Conservation (phyloP, 164 flowering plant species). For the Aristolochia contorta region DNA sequence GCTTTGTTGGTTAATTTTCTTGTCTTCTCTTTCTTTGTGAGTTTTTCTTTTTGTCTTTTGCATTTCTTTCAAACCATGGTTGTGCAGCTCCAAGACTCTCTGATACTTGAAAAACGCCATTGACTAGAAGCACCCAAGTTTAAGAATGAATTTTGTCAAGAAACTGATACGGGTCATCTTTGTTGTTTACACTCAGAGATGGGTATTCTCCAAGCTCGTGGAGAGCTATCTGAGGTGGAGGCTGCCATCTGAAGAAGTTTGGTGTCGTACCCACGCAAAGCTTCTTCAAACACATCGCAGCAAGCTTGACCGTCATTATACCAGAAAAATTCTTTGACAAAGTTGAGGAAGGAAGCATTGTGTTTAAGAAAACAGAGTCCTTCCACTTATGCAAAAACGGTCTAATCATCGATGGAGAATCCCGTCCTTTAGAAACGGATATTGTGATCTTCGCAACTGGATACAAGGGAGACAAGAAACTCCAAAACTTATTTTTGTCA, state of each 20-base stretch:
- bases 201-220: constrained; percentile 50
- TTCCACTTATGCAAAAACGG: constrained; percentile 50
- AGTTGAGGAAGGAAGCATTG: constrained; percentile 57
- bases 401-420: constrained; percentile 29
- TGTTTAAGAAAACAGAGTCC: constrained; percentile 29
- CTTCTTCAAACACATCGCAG: constrained; percentile 25
- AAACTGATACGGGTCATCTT: not conserved
- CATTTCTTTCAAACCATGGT: no score
- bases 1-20: no score
- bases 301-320: constrained; percentile 28
- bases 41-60: no score
- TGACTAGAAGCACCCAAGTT: not conserved
- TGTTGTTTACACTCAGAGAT: constrained; percentile 30
- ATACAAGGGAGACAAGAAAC: constrained; percentile 42
- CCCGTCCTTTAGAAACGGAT: constrained; percentile 30
- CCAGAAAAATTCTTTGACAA: constrained; percentile 46
- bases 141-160: not conserved
- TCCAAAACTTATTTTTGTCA: constrained; percentile 37
- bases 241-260: constrained; percentile 31
- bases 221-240: constrained; percentile 41
- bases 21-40: no score
- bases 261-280: constrained; percentile 53
- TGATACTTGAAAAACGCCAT: no score
- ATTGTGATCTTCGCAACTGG: constrained; percentile 62
- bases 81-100: no score